These are phyloP conservation scores for Alternaria brassicicola DNA, from an alignment of 2,329 filamentous ascomycete species.

Conservation along the genomic window DNA sequence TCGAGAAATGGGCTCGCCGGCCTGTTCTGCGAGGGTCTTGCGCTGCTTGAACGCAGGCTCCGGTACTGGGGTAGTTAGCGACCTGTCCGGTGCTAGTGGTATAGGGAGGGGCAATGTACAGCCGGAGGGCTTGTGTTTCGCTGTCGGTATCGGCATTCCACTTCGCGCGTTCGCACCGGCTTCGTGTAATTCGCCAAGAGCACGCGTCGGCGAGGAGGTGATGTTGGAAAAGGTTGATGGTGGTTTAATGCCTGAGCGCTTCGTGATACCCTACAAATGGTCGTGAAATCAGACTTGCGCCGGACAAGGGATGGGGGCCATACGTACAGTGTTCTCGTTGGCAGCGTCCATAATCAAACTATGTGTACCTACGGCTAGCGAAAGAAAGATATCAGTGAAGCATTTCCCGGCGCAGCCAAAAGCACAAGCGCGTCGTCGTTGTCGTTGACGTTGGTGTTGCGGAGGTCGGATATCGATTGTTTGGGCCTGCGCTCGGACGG, in stretches of 20 bases:
- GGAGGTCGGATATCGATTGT: slow-evolving; percentile 13
- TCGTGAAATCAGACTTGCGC: slow-evolving; percentile 19
- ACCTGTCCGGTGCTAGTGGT: slow-evolving; percentile 13
- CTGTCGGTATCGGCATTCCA: slow-evolving; percentile 55
- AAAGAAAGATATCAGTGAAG: slow-evolving; percentile 13
- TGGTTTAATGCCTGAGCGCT: slow-evolving; percentile 41
- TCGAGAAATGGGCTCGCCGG: slow-evolving; percentile 54
- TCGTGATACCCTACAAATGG: slow-evolving; percentile 28
- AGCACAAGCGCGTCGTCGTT: slow-evolving; percentile 11
- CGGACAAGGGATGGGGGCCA: slow-evolving; percentile 1
- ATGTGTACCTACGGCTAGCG: neutral
- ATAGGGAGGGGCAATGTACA: slow-evolving; percentile 44
- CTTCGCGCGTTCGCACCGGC: slow-evolving; percentile 61
- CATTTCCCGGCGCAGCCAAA: slow-evolving; percentile 6
- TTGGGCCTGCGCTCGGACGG: slow-evolving; percentile 16
- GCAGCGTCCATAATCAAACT: slow-evolving; percentile 26
- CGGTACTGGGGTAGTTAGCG: slow-evolving; percentile 45
- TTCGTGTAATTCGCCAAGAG: slow-evolving; percentile 59
- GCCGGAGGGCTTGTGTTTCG: slow-evolving; percentile 60
- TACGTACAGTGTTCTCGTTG: slow-evolving; percentile 42
- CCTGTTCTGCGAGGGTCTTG: slow-evolving; percentile 58
- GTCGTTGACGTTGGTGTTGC: slow-evolving; percentile 6
- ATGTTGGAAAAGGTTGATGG: slow-evolving; percentile 35
- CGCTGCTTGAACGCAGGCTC: slow-evolving; percentile 57
- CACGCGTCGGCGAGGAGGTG: slow-evolving; percentile 31